A percentile compares a stretch with the other conserved stretches of the same genome.
Conservation (phyloP, 23 red algal species). For the Cyanidium caldarium region DNA sequence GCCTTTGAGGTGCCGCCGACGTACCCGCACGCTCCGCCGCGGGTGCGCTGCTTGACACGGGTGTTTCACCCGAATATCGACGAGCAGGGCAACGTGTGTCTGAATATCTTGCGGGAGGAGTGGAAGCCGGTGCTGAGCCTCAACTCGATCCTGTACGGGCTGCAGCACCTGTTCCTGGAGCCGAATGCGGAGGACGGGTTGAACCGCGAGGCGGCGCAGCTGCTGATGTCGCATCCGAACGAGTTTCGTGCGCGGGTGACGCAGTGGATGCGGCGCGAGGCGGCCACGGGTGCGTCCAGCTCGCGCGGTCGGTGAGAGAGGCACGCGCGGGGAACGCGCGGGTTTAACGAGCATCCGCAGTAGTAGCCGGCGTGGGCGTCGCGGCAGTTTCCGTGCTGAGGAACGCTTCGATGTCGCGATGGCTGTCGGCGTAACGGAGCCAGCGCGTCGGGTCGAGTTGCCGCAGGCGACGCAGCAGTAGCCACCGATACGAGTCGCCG, state of each 20-base stretch:
- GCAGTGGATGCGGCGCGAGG: background rate
- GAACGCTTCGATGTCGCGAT: no score
- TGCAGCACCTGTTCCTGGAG: conserved; percentile 74
- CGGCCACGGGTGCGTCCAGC: no score
- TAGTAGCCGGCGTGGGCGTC: no score
- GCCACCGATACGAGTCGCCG: no score
- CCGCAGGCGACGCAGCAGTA: no score
- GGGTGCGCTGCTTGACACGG: conserved; percentile 45
- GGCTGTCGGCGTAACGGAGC: no score
- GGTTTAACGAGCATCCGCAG: no score
- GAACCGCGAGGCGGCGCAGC: conserved; percentile 61
- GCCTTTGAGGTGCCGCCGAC: conserved; percentile 40
- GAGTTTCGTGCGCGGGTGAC: conserved; percentile 19
- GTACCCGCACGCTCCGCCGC: conserved; percentile 74
- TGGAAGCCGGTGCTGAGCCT: conserved; percentile 85
- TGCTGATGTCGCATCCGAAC: conserved; percentile 27
- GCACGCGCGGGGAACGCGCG: no score
- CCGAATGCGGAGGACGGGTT: conserved; percentile 82
- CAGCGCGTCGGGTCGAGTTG: no score
- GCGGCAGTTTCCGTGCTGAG: no score
- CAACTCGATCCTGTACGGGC: conserved; percentile 62
- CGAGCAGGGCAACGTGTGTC: conserved; percentile 75
- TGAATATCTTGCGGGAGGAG: conserved; percentile 84
- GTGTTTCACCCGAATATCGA: conserved; percentile 96
- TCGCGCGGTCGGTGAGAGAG: no score